Evolutionary conservation across 306 rosid species (phyloP), one percentile per base, ranked within the genome.

Genomic region (Comarum palustre): DNA sequence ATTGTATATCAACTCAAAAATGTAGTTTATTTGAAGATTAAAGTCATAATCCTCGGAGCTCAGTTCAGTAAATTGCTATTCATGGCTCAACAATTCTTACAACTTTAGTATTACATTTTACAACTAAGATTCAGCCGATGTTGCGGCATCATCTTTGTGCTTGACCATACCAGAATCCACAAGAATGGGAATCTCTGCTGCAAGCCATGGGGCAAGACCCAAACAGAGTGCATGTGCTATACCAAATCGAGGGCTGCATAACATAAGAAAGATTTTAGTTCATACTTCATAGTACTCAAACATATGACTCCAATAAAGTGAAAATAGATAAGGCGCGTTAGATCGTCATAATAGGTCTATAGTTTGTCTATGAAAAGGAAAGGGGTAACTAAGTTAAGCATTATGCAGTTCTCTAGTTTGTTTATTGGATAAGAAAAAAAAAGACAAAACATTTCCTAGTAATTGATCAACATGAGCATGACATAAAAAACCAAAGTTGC

Each of bases 201-300:
- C 99, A 72, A 95, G 95, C 99, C 99, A 95, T 5, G 99, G 99
- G 20, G 97, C 99, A 83, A 95, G 99, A 19, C 99, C 99, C 87
- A 95, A 82, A 82, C 99, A 95, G 64, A 95, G 97, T 20, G 97
- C 96, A 84, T 91, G 99, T 7, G 99, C 97, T 65, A 95, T 86
- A 20, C 99, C 99, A 87, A 91, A 95, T 81, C 99, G 88, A 27
- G 99, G 99, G 78, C 99, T 95, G 89, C 83, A 85, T 71, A 54
- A 79, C 66, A 77, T 73, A 75, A 80, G 68, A 73, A 55, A 11
- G 6, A 32, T 55, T 27, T 27, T 19, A 7, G n/a, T 16, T 7
- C 62, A 73, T 51, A 69, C 11, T 39, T 39, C 11, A 39, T 39
- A 73, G 43, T 66, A 25, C 48, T 38, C 78, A 69, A 62, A 59